Conservation (phyloP, 164 flowering plant genomes). For the Vitis riparia region DNA sequence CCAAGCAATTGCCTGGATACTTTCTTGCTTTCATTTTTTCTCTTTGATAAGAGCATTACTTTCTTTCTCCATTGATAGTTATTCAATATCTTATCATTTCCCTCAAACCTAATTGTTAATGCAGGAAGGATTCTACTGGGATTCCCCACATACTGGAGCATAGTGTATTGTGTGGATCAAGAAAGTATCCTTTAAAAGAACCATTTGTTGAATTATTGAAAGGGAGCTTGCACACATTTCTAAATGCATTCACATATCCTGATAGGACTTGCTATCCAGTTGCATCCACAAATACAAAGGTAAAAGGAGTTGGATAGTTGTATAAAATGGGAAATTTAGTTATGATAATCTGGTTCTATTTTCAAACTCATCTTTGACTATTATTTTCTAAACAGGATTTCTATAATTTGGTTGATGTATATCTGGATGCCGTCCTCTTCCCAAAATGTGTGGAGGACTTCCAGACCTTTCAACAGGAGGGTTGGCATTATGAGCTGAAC, state of each 20-base stretch:
- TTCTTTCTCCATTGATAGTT: not conserved
- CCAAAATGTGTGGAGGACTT: conserved; percentile 92
- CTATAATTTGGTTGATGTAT: conserved; percentile 96
- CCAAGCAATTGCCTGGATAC: not conserved
- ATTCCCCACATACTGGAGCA: conserved; percentile 98
- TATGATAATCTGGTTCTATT: not conserved
- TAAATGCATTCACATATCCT: conserved; percentile 98
- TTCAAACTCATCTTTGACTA: not conserved
- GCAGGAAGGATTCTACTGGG: conserved; percentile 95
- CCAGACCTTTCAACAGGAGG: conserved; percentile 96
- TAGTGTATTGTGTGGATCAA: conserved; percentile 95
- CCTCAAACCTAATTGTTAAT: conserved; percentile 15
- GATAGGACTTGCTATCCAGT: conserved; percentile 99
- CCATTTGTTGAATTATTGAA: conserved; percentile 96
- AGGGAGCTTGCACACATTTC: conserved; percentile 91
- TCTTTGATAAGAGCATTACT: not conserved
- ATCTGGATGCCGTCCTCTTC: conserved; percentile 96
- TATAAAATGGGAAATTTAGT: not conserved
- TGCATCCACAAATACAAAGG: conserved; percentile 96
- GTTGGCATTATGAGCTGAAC: conserved; percentile 98
- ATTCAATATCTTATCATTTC: not conserved
- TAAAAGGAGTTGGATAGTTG: conserved; percentile 19
- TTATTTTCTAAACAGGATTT: conserved; percentile 63
- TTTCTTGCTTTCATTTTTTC: not conserved
- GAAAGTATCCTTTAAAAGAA: conserved; percentile 96